phyloP scores from a whole-genome alignment of 2,329 filamentous ascomycete genomes.

The Thielaviopsis cerberus region DNA sequence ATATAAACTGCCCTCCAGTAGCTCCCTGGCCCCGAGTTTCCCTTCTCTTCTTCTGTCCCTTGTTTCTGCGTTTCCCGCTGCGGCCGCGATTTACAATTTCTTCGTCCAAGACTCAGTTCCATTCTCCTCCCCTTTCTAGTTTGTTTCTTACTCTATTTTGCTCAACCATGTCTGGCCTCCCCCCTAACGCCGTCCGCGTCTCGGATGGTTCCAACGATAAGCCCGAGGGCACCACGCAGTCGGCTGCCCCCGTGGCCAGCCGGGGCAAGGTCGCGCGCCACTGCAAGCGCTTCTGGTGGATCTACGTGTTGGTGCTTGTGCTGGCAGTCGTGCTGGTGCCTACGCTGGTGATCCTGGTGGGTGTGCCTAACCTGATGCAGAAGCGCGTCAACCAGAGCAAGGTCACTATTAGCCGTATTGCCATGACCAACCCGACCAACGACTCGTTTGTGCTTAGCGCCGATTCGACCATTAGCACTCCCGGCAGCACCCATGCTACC shows the following conservation, averaged over 20 bases:
- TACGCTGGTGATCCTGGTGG: conserved; percentile 37
- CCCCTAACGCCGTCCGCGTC: background rate
- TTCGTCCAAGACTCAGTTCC: background rate
- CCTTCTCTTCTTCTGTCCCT: too few relatives aligned
- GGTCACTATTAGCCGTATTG: conserved; percentile 33
- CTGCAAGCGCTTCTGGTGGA: conserved; percentile 42
- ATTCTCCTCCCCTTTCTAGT: background rate
- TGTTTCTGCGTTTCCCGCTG: too few relatives aligned
- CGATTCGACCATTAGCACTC: conserved; percentile 35
- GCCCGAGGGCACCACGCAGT: conserved; percentile 17
- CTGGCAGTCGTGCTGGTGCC: conserved; percentile 35
- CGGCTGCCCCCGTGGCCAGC: conserved; percentile 17
- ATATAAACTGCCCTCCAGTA: too few relatives aligned
- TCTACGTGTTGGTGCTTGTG: conserved; percentile 32
- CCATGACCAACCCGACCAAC: conserved; percentile 27
- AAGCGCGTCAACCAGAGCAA: conserved; percentile 33
- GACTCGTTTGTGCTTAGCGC: conserved; percentile 32
- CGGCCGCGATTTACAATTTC: too few relatives aligned
- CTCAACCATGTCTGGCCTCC: background rate
- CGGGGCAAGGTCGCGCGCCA: conserved; percentile 26
- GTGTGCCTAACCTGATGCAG: conserved; percentile 38
- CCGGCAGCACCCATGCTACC: conserved; percentile 32
- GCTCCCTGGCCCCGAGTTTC: too few relatives aligned
- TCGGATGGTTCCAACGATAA: conserved; percentile 15
- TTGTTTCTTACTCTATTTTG: background rate